These are phyloP conservation scores for Trichocladium antarcticum DNA, from an alignment of 495 filamentous ascomycete genomes.

Conservation along the genomic window DNA sequence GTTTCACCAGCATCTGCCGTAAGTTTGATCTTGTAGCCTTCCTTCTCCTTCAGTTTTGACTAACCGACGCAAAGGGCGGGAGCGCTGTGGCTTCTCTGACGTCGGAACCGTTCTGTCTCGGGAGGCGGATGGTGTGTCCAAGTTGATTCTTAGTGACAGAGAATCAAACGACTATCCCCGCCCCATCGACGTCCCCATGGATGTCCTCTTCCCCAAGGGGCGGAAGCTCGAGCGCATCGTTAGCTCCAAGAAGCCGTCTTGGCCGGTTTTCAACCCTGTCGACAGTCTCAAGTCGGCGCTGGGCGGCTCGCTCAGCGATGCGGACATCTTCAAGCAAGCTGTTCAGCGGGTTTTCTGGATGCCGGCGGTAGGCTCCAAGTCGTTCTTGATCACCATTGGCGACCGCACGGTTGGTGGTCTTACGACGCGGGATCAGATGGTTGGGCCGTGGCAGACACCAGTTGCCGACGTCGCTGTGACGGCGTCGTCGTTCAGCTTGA, in stretches of 20 bases:
- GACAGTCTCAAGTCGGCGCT: constrained; percentile 36
- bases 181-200: constrained; percentile 86
- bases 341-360: constrained; percentile 70
- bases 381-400: constrained; percentile 92
- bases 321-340: constrained; percentile 63
- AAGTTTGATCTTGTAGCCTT: constrained; percentile 19
- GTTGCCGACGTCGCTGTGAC: constrained; percentile 91
- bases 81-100: constrained; percentile 88
- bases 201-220: constrained; percentile 81
- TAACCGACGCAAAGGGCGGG: constrained; percentile 39
- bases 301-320: constrained; percentile 39
- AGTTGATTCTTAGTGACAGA: constrained; percentile 68
- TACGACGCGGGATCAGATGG: constrained; percentile 85
- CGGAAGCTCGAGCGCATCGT: constrained; percentile 76
- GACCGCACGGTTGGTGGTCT: constrained; percentile 87
- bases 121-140: constrained; percentile 50
- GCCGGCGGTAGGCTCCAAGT: constrained; percentile 87
- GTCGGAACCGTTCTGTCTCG: constrained; percentile 68
- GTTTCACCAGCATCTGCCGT: constrained; percentile 71
- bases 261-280: constrained; percentile 61
- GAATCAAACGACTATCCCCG: constrained; percentile 64
- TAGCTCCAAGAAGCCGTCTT: constrained; percentile 53
- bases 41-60: not conserved
- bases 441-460: constrained; percentile 92
- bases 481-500: constrained; percentile 60